Evolutionary conservation across 305 asterid species (phyloP).

Genomic region (Fraxinus angustifolia): DNA sequence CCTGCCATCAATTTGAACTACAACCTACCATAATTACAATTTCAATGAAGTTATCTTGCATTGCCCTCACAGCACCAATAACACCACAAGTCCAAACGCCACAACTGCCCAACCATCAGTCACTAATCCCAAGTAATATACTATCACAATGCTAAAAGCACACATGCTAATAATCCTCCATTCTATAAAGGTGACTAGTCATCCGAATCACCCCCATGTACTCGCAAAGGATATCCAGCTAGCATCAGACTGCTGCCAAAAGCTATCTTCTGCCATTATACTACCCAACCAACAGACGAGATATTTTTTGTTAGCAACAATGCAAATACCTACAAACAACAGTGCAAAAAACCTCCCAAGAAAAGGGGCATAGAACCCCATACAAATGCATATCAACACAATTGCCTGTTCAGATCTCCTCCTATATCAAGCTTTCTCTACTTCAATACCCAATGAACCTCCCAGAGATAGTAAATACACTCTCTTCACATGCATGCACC

Average conservation of each 20-base stretch:
- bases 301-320: neutral
- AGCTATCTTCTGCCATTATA: neutral
- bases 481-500: neutral
- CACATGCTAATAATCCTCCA: neutral
- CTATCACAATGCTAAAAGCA: too few relatives aligned
- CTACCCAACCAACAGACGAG: neutral
- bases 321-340: neutral
- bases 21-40: neutral
- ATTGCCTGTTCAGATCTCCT: neutral
- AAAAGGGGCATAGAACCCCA: neutral
- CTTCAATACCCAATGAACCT: neutral
- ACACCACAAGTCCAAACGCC: neutral
- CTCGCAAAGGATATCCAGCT: neutral
- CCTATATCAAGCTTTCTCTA: neutral
- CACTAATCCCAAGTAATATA: too few relatives aligned
- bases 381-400: neutral
- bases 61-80: neutral
- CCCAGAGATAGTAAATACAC: neutral
- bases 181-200: neutral
- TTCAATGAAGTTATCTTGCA: neutral
- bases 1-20: neutral
- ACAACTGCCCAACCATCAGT: neutral
- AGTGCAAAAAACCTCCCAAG: neutral
- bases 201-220: neutral
- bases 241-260: neutral